These are phyloP conservation scores for Colletotrichum nymphaeae DNA, from an alignment of 2,329 filamentous ascomycete species.

Conservation along the genomic window DNA sequence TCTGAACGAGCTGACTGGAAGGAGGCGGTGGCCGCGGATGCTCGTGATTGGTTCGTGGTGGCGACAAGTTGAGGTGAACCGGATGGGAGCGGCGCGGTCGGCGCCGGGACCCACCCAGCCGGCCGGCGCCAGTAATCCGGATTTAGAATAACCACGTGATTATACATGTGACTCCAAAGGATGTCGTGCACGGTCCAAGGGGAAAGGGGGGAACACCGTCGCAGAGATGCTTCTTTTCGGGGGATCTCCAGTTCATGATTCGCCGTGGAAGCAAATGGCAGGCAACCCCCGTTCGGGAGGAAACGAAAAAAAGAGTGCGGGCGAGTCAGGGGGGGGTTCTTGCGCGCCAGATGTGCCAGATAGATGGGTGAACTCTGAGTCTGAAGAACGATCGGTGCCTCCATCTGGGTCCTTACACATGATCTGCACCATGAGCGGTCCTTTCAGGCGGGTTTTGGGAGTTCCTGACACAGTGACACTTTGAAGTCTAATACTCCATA, in stretches of 20 bases:
- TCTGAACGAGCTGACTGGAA: neutral
- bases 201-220: conserved; percentile 7
- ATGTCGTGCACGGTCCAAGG: neutral
- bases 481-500: no score
- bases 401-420: neutral
- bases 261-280: no score
- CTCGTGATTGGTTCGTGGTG: conserved; percentile 14
- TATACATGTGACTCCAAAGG: fast-evolving
- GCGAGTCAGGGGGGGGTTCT: neutral
- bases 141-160: neutral
- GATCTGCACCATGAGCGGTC: neutral
- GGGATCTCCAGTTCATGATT: neutral
- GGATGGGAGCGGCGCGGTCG: neutral
- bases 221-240: neutral
- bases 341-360: neutral
- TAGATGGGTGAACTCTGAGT: neutral
- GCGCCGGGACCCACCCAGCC: neutral
- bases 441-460: neutral
- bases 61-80: neutral
- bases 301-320: neutral
- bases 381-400: neutral
- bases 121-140: no score
- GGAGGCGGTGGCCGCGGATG: neutral
- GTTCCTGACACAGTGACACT: neutral
- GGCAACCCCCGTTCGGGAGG: neutral